These are phyloP conservation scores for Phaseolus coccineus DNA, from an alignment of 331 rosid species.

Conservation along the genomic window DNA sequence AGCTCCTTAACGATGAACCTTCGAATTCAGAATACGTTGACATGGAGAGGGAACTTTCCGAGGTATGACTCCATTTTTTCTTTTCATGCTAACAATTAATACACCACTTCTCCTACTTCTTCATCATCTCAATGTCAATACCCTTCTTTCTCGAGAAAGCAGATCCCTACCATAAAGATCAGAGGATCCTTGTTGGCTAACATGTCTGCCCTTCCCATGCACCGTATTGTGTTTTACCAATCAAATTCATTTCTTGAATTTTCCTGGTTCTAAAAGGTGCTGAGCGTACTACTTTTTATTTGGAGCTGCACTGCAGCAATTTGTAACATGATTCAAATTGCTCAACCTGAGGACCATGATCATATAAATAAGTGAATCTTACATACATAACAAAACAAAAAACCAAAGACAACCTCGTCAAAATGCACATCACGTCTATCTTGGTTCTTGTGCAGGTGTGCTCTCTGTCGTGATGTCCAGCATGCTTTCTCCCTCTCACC, in stretches of 20 bases:
- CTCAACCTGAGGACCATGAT: slow-evolving; percentile 48
- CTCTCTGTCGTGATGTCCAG: slow-evolving; percentile 76
- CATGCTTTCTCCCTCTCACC: slow-evolving; percentile 70
- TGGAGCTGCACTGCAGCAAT: slow-evolving; percentile 44
- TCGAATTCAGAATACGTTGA: slow-evolving; percentile 84
- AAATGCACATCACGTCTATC: slow-evolving; percentile 82
- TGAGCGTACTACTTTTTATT: slow-evolving; percentile 51
- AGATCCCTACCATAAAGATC: slow-evolving; percentile 35
- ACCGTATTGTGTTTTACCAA: slow-evolving; percentile 49
- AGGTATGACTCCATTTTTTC: slow-evolving; percentile 51
- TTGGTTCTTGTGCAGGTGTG: slow-evolving; percentile 95
- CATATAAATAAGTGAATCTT: slow-evolving; percentile 27
- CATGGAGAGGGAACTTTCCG: slow-evolving; percentile 91
- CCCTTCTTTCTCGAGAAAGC: slow-evolving; percentile 30
- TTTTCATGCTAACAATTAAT: not conserved
- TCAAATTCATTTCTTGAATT: slow-evolving; percentile 51
- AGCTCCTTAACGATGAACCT: slow-evolving; percentile 75
- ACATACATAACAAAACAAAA: slow-evolving; percentile 47
- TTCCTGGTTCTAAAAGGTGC: slow-evolving; percentile 63
- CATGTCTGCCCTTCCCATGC: slow-evolving; percentile 44
- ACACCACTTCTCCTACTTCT: not conserved
- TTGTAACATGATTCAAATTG: slow-evolving; percentile 48
- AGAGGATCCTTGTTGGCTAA: slow-evolving; percentile 7
- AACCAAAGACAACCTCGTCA: slow-evolving; percentile 50
- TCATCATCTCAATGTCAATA: not conserved